These are phyloP conservation scores for Aurifilum marmelostoma DNA, from an alignment of 2,329 filamentous ascomycete genomes.

Conservation along the genomic window DNA sequence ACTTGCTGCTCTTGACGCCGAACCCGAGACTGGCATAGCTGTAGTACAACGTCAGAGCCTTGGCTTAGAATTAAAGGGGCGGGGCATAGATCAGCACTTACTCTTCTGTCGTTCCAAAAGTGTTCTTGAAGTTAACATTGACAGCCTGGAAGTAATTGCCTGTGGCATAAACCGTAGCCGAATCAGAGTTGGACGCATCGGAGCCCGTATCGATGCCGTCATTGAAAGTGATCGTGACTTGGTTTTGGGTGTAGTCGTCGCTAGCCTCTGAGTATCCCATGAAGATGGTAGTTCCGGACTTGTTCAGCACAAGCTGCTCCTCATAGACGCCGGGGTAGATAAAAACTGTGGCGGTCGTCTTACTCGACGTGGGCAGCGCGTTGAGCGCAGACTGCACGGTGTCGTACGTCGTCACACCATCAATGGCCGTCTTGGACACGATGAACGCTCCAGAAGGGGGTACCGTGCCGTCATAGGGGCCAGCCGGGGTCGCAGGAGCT, in stretches of 20 bases:
- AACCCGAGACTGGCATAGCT: conserved; percentile 44
- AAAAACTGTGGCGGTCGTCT: conserved; percentile 42
- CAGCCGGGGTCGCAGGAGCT: conserved; percentile 24
- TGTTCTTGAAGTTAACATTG: conserved; percentile 46
- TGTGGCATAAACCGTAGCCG: conserved; percentile 44
- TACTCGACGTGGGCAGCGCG: conserved; percentile 40
- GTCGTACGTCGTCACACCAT: conserved; percentile 39
- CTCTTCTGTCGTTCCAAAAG: conserved; percentile 40
- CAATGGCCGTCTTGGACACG: conserved; percentile 41
- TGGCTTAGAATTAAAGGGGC: background rate
- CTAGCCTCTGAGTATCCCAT: conserved; percentile 42
- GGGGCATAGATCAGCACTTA: background rate
- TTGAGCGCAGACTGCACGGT: conserved; percentile 42
- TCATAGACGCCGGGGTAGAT: conserved; percentile 45
- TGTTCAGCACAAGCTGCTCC: conserved; percentile 43
- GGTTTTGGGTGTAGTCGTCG: conserved; percentile 41
- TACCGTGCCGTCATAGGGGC: conserved; percentile 34
- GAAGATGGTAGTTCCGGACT: conserved; percentile 44
- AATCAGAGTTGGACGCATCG: conserved; percentile 41
- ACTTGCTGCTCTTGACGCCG: conserved; percentile 45
- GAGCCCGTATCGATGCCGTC: conserved; percentile 44
- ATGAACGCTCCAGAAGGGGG: conserved; percentile 38
- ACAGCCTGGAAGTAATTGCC: conserved; percentile 44
- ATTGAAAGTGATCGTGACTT: conserved; percentile 31
- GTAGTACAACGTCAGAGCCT: background rate